Evolutionary conservation across 2,329 filamentous ascomycete species (phyloP).

Genomic region (Talaromyces pinophilus): DNA sequence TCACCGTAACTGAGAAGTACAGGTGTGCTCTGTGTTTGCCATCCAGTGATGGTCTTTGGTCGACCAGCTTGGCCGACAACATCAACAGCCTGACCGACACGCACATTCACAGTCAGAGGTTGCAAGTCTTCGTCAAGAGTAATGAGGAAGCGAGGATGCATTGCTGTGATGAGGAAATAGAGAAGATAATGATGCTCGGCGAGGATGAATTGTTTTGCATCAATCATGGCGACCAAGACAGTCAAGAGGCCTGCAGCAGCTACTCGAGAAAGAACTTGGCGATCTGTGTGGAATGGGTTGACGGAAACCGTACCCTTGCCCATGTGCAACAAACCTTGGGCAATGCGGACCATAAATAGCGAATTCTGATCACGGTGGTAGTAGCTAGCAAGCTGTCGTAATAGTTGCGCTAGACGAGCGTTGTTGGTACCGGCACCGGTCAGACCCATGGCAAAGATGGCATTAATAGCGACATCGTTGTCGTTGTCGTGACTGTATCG

Average conservation of each 20-base stretch:
- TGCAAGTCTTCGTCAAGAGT: conserved; percentile 94
- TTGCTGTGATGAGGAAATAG: conserved; percentile 94
- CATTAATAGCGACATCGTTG: conserved; percentile 95
- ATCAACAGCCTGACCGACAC: conserved; percentile 96
- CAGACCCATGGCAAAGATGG: conserved; percentile 98
- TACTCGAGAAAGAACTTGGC: conserved; percentile 90
- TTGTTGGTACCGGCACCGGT: conserved; percentile 97
- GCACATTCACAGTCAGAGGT: conserved; percentile 91
- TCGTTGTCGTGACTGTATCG: conserved; percentile 98
- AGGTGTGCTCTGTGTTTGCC: conserved; percentile 99
- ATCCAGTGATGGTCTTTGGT: conserved; percentile 98
- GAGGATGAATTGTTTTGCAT: conserved; percentile 82
- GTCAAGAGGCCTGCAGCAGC: conserved; percentile 85
- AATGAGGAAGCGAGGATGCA: conserved; percentile 94
- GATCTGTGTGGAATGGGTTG: conserved; percentile 99
- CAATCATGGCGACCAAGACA: conserved; percentile 89
- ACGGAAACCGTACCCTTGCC: conserved; percentile 96
- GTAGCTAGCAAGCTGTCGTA: conserved; percentile 94
- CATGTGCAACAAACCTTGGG: conserved; percentile 96
- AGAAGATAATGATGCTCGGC: conserved; percentile 84
- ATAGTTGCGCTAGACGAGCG: conserved; percentile 87
- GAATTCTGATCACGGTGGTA: conserved; percentile 96
- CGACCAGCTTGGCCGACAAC: conserved; percentile 95
- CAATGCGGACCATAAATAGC: conserved; percentile 98
- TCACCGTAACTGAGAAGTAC: conserved; percentile 93